Evolutionary conservation across 129 eudicot genomes (phyloP).

Genomic region (Pittosporum tobira): DNA sequence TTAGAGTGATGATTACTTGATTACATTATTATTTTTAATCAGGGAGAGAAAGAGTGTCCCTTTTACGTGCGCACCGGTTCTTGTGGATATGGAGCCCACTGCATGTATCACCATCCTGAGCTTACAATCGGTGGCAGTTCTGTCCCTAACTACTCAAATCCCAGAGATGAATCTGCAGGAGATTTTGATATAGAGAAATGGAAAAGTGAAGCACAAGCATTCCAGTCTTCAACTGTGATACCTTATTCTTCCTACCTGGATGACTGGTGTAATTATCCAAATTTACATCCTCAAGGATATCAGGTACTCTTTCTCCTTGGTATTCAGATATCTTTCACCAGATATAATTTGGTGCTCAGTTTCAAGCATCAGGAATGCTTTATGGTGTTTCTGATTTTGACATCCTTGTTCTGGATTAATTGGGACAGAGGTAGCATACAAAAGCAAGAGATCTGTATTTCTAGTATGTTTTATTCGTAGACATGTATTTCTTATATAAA

Average conservation of each 20-base stretch:
- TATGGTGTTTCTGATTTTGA: not conserved
- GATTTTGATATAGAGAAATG: not conserved
- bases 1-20: not conserved
- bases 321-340: not conserved
- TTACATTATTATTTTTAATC: constrained; percentile 10
- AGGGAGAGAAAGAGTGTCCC: constrained; percentile 43
- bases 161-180: constrained; percentile 1
- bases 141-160: constrained; percentile 10
- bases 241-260: constrained; percentile 1
- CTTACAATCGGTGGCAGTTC: constrained; percentile 18
- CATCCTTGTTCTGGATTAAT: not conserved
- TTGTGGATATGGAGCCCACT: constrained; percentile 37
- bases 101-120: constrained; percentile 53
- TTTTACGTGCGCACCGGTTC: constrained; percentile 42
- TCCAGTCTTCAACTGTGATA: constrained; percentile 13
- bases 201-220: constrained; percentile 14
- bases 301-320: constrained; percentile 19
- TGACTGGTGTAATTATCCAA: not conserved
- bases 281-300: constrained; percentile 15
- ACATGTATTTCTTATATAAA: not conserved
- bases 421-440: too few species aligned
- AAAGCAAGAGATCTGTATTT: too few species aligned
- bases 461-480: not conserved
- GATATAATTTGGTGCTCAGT: not conserved
- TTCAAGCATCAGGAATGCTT: not conserved